A percentile compares a stretch with the other conserved stretches of the same genome.
phyloP scores from a whole-genome alignment of 2,329 filamentous ascomycete genomes.

The Rhynchosporium secalis region DNA sequence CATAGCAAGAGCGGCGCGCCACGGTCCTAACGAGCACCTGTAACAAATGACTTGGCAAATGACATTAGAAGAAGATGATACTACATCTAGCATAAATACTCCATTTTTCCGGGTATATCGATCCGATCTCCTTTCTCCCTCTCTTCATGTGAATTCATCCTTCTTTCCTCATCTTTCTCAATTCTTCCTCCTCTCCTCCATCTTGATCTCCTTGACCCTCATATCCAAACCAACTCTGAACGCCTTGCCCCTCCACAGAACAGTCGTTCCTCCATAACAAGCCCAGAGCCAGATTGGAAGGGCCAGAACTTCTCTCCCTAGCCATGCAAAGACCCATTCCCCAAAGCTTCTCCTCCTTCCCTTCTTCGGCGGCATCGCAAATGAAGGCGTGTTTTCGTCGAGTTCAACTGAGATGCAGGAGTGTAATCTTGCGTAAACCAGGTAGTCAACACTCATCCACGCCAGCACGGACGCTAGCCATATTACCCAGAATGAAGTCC shows the following conservation, averaged over 20 bases:
- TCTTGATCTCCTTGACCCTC: constrained; percentile 62
- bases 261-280: constrained; percentile 81
- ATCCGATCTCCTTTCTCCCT: no score
- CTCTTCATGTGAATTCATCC: no score
- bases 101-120: no score
- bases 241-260: constrained; percentile 80
- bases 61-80: no score
- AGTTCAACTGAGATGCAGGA: constrained; percentile 68
- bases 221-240: constrained; percentile 86
- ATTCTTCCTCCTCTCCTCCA: no score
- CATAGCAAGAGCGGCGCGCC: no score
- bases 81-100: no score
- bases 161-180: no score
- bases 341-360: constrained; percentile 56
- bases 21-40: no score
- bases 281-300: constrained; percentile 90
- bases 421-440: constrained; percentile 73
- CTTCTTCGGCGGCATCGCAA: constrained; percentile 64
- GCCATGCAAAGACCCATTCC: constrained; percentile 80
- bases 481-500: constrained; percentile 61
- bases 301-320: constrained; percentile 78
- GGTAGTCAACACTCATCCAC: constrained; percentile 78
- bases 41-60: no score
- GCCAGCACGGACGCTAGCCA: constrained; percentile 65
- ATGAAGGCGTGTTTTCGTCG: constrained; percentile 72